phyloP scores from a whole-genome alignment of 2,329 filamentous ascomycete species.

The Aureobasidium sp. region DNA sequence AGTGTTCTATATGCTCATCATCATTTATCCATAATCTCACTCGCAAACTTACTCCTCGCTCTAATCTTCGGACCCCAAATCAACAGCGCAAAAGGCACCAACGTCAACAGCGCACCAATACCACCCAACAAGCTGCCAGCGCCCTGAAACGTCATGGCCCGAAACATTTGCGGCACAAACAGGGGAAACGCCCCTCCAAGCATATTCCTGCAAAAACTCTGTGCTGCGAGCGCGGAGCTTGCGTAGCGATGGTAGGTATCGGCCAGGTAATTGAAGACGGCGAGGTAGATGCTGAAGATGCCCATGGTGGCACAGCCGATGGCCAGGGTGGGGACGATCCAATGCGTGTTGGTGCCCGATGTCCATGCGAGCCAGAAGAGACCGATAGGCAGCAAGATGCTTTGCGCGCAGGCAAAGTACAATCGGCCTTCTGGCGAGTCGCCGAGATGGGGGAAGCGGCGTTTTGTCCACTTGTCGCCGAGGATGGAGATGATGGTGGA shows the following conservation, averaged over 20 bases:
- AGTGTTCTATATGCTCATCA: not conserved
- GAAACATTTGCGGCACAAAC: constrained; percentile 67
- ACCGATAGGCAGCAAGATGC: constrained; percentile 67
- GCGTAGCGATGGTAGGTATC: constrained; percentile 83
- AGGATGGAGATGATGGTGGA: constrained; percentile 61
- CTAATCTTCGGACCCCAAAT: constrained; percentile 73
- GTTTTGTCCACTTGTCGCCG: constrained; percentile 15
- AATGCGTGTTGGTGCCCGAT: constrained; percentile 54
- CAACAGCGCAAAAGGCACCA: constrained; percentile 82
- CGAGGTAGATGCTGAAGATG: constrained; percentile 79
- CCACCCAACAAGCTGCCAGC: constrained; percentile 72
- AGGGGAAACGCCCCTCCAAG: constrained; percentile 76
- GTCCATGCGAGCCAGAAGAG: constrained; percentile 78
- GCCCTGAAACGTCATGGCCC: constrained; percentile 59
- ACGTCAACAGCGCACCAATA: constrained; percentile 58
- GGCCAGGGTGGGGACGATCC: constrained; percentile 65
- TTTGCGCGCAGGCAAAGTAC: constrained; percentile 75
- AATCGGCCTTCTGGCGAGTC: constrained; percentile 65
- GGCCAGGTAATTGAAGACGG: constrained; percentile 88
- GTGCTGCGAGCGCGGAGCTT: constrained; percentile 76
- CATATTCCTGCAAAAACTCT: constrained; percentile 79
- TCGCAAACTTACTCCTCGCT: constrained; percentile 67
- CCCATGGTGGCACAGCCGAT: constrained; percentile 73
- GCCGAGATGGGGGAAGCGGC: constrained; percentile 31
- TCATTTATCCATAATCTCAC: constrained; percentile 29